These are phyloP conservation scores for Fusarium anthophilum DNA, from an alignment of 2,329 filamentous ascomycete genomes.

Conservation along the genomic window DNA sequence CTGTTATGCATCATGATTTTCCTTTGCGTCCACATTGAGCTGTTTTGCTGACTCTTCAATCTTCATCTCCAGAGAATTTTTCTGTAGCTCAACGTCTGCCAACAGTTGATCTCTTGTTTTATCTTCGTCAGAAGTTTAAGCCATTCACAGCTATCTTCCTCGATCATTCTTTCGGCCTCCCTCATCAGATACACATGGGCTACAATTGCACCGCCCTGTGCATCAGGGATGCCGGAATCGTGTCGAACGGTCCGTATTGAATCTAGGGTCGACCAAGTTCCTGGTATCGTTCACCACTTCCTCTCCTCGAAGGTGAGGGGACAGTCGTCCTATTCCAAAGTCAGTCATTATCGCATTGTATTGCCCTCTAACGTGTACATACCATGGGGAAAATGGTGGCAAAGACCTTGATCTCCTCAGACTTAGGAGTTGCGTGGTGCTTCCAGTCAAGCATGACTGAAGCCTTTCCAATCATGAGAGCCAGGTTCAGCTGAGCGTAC, in stretches of 20 bases:
- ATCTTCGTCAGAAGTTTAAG: not conserved
- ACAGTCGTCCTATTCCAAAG: constrained; percentile 75
- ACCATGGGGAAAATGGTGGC: constrained; percentile 98
- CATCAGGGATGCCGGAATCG: constrained; percentile 1
- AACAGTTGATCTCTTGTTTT: not conserved
- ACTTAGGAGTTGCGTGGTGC: constrained; percentile 83
- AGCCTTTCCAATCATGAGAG: constrained; percentile 89
- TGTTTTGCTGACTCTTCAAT: not conserved
- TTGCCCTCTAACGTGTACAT: constrained; percentile 48
- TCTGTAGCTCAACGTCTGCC: not conserved
- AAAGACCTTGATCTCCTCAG: constrained; percentile 97
- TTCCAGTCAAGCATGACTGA: constrained; percentile 88
- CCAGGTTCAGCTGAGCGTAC: constrained; percentile 90
- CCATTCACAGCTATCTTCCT: constrained; percentile 5
- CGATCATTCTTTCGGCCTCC: not conserved
- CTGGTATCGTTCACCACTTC: constrained; percentile 52
- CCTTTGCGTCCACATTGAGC: constrained; percentile 18
- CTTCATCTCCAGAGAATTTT: not conserved
- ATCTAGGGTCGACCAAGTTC: constrained; percentile 10
- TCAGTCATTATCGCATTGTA: constrained; percentile 36
- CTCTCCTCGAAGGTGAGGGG: constrained; percentile 75
- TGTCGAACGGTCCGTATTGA: constrained; percentile 2
- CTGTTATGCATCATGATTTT: constrained; percentile 37
- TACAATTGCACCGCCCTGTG: not conserved
- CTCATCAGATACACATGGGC: constrained; percentile 10